phyloP scores from a whole-genome alignment of 768 basidiomycete species.

The Strobilomyces confusus region DNA sequence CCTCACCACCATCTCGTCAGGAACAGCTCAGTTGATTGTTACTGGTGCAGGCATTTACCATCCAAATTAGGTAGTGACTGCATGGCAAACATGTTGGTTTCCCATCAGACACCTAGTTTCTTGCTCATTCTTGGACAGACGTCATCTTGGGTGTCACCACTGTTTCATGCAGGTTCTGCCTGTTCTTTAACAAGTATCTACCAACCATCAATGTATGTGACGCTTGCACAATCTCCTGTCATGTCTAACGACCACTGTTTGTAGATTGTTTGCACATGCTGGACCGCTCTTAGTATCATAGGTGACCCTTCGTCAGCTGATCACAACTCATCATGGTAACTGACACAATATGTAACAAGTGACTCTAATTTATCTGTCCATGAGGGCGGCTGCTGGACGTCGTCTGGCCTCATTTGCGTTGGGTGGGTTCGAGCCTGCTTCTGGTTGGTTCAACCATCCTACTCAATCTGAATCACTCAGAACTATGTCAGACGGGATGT shows the following conservation, averaged over 20 bases:
- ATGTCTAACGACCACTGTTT: constrained; percentile 1
- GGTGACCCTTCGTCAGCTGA: constrained; percentile 26
- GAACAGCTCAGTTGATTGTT: constrained; percentile 56
- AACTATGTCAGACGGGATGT: constrained; percentile 2
- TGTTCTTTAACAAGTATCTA: constrained; percentile 52
- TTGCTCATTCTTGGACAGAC: constrained; percentile 29
- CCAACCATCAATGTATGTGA: constrained; percentile 45
- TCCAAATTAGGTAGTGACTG: constrained; percentile 52
- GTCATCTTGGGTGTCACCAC: constrained; percentile 51
- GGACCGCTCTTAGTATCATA: constrained; percentile 58
- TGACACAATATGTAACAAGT: constrained; percentile 37
- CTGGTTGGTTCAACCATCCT: constrained; percentile 45
- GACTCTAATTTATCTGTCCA: constrained; percentile 52
- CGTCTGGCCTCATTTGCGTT: constrained; percentile 54
- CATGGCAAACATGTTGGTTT: constrained; percentile 58
- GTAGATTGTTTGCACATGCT: constrained; percentile 55
- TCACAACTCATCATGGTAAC: neutral
- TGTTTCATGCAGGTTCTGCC: constrained; percentile 45
- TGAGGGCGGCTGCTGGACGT: constrained; percentile 52
- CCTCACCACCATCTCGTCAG: constrained; percentile 26
- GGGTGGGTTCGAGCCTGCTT: constrained; percentile 55
- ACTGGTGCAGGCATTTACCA: constrained; percentile 56
- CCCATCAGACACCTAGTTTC: neutral
- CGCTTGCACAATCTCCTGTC: neutral
- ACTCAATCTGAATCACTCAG: neutral